Percentiles rank a stretch among this genome's conserved stretches.
Conservation (phyloP, 148 eudicot species). For the Chenopodium berlandieri region DNA sequence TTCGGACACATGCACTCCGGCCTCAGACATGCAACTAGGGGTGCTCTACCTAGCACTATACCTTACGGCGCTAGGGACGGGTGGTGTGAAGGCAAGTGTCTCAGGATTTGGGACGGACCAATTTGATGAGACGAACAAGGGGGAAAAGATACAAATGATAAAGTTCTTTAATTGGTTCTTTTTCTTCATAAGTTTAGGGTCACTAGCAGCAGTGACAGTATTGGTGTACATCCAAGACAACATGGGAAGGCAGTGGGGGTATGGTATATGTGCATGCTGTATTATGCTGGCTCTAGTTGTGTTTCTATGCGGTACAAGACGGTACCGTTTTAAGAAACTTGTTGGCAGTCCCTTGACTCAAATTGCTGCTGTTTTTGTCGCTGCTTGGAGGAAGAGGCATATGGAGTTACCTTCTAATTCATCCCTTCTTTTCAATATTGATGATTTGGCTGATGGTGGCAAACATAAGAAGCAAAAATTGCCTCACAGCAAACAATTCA, state of each 20-base stretch:
- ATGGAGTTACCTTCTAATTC: constrained; percentile 37
- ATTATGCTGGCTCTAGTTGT: constrained; percentile 32
- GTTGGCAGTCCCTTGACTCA: constrained; percentile 48
- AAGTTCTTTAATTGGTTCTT: constrained; percentile 69
- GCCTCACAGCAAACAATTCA: constrained; percentile 71
- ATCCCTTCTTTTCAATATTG: constrained; percentile 31
- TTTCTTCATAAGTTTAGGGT: constrained; percentile 53
- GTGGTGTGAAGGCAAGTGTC: constrained; percentile 66
- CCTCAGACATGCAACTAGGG: constrained; percentile 31
- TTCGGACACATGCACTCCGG: constrained; percentile 18
- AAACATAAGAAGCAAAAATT: constrained; percentile 53
- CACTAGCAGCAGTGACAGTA: constrained; percentile 47
- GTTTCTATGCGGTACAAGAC: constrained; percentile 35
- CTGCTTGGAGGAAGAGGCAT: constrained; percentile 41
- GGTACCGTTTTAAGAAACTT: constrained; percentile 48
- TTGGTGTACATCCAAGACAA: constrained; percentile 59
- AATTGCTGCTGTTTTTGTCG: constrained; percentile 41
- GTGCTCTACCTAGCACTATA: constrained; percentile 53
- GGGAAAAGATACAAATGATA: constrained; percentile 41
- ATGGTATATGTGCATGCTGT: constrained; percentile 45
- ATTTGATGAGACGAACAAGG: constrained; percentile 52
- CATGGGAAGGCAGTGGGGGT: constrained; percentile 50
- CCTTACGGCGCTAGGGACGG: constrained; percentile 67
- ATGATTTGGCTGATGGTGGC: constrained; percentile 27
- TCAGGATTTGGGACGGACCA: constrained; percentile 72